Evolutionary conservation across 345 rosid species (phyloP).

Genomic region (Orychophragmus violaceus): DNA sequence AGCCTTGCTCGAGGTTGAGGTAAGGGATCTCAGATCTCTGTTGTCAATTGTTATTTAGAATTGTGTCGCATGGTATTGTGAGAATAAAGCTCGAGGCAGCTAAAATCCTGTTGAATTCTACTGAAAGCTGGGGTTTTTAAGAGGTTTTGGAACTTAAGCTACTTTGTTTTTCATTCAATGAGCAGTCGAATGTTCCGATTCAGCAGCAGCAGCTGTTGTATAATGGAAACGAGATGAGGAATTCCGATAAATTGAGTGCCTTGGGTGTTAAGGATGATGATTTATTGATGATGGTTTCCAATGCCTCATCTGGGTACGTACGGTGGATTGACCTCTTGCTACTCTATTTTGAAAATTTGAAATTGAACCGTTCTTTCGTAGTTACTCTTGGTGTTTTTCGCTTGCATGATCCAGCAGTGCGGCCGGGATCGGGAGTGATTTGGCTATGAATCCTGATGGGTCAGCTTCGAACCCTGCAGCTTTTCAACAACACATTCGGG

Average conservation of each 20-base stretch:
- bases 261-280: conserved; percentile 90
- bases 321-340: background rate
- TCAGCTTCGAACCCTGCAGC: conserved; percentile 89
- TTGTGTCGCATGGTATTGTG: background rate
- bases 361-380: background rate
- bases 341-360: background rate
- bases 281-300: conserved; percentile 85
- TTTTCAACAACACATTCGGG: conserved; percentile 72
- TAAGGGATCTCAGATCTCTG: conserved; percentile 34
- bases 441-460: conserved; percentile 75
- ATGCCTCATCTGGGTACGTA: conserved; percentile 44
- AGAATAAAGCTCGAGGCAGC: background rate
- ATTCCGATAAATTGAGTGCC: conserved; percentile 50
- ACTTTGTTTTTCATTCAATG: conserved; percentile 7
- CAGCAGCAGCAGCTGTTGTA: conserved; percentile 84
- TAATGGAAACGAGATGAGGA: conserved; percentile 78
- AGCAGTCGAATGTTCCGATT: conserved; percentile 74
- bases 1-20: conserved; percentile 98
- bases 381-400: background rate
- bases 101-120: background rate
- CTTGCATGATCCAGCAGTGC: conserved; percentile 14
- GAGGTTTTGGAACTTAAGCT: conserved; percentile 17
- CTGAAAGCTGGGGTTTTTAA: conserved; percentile 7
- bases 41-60: background rate
- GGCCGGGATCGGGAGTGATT: conserved; percentile 38